Percentiles rank a stretch among this genome's conserved stretches.
phyloP scores from a whole-genome alignment of 2,329 filamentous ascomycete genomes.

The Nannizziopsis arthrosporioides region DNA sequence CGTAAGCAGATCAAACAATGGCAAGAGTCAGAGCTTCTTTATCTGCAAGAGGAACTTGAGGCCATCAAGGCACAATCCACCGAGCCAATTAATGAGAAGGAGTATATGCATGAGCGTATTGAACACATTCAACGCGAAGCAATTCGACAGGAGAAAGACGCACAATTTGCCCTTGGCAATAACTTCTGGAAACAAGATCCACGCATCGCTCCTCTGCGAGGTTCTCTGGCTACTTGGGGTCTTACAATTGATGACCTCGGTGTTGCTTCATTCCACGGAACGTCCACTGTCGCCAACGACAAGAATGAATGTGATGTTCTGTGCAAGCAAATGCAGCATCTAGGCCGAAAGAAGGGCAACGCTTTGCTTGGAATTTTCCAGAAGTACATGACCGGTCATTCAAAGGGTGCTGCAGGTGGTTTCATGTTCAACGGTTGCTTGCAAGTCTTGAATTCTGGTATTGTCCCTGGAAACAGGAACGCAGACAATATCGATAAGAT shows the following conservation, averaged over 20 bases:
- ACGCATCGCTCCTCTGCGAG: slow-evolving; percentile 86
- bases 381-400: slow-evolving; percentile 96
- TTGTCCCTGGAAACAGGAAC: slow-evolving; percentile 94
- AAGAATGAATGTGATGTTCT: slow-evolving; percentile 99
- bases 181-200: slow-evolving; percentile 97
- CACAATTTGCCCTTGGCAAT: slow-evolving; percentile 85
- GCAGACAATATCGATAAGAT: slow-evolving; percentile 93
- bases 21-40: slow-evolving; percentile 90
- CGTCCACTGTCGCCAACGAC: slow-evolving; percentile 95
- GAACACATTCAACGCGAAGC: slow-evolving; percentile 81
- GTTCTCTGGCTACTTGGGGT: slow-evolving; percentile 93
- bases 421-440: slow-evolving; percentile 99
- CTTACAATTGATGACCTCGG: slow-evolving; percentile 91
- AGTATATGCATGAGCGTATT: slow-evolving; percentile 76
- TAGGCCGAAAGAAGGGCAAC: slow-evolving; percentile 93
- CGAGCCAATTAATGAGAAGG: slow-evolving; percentile 62
- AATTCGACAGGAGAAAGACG: slow-evolving; percentile 80
- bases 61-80: slow-evolving; percentile 74
- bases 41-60: slow-evolving; percentile 79
- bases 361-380: slow-evolving; percentile 96
- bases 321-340: slow-evolving; percentile 88
- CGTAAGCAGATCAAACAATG: slow-evolving; percentile 91
- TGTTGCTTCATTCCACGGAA: slow-evolving; percentile 97
- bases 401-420: slow-evolving; percentile 96
- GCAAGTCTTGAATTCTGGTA: slow-evolving; percentile 84